Evolutionary conservation across 352 stramenopile genomes (phyloP), one percentile per base, ranked within the genome.

Genomic region (Pythium phragmitis): DNA sequence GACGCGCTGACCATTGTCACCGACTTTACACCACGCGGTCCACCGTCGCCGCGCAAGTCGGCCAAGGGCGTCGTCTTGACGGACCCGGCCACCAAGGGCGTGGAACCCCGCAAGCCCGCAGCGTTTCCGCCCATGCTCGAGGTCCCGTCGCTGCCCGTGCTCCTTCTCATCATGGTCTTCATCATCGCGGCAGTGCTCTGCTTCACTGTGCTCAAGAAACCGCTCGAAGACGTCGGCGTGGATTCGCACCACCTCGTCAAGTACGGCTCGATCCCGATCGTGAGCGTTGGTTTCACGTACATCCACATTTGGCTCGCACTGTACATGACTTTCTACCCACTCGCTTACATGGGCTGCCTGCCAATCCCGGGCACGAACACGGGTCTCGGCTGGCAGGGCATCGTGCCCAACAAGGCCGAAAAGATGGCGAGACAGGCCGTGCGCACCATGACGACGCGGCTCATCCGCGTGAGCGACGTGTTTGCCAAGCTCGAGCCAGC

Each of bases 311-410:
- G 96, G 79, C 70, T 98, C 55, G 97, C 97, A 36, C 75, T 99
- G 3, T 98, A 96, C 80, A 98, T 98, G 89, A 99, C 98, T 30
- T 99, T 99, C 74, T 96, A 98, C 76, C 97, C 97, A 6, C 82
- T 99, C 37, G 69, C 97, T 30, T 99, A 97, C 68, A 64, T 84
- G 16, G 96, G 96, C 36, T 96, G 91, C 36, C 73, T 96, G 60
- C 91, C 96, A 74, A 88, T 91, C 55, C 82, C 85, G 0, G 71
- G 78, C 50, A 96, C 85, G 6, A 92, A 97, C 71, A 97, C 91
- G 57, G 96, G 96, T 14, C 65, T 98, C 4, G 96, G 96, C 14
- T 99, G 96, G 96, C 96, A 99, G 66, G 96, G 96, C n/a, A 98
- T 99, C 51, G 95, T 99, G 14, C 96, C 96, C 3, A 85, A 91